These are phyloP conservation scores for Aspergillus campestris DNA, from an alignment of 495 filamentous ascomycete species.

Conservation along the genomic window DNA sequence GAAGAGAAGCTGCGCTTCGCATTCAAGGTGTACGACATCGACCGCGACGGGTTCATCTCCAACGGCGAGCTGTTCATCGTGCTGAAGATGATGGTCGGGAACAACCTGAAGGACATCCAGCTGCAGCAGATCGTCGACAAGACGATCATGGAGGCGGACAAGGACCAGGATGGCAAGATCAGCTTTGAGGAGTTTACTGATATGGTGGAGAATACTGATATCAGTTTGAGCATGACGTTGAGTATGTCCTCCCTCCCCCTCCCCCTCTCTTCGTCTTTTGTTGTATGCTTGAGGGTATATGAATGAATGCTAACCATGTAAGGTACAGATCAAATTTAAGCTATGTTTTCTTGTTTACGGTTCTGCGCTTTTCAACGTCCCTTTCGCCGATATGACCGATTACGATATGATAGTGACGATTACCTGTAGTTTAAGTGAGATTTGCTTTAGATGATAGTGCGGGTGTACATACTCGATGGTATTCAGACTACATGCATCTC, in stretches of 20 bases:
- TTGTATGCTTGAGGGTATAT: background rate
- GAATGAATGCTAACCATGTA: slow-evolving; percentile 13
- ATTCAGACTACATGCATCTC: too few relatives aligned
- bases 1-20: slow-evolving; percentile 96
- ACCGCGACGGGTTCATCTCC: slow-evolving; percentile 96
- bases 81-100: slow-evolving; percentile 99
- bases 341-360: background rate
- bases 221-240: slow-evolving; percentile 97
- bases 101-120: slow-evolving; percentile 98
- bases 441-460: background rate
- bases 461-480: background rate
- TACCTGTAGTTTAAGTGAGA: slow-evolving; percentile 8
- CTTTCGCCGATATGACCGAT: background rate
- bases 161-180: slow-evolving; percentile 94
- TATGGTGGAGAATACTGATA: slow-evolving; percentile 98
- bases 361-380: background rate
- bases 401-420: slow-evolving; percentile 12
- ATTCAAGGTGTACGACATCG: slow-evolving; percentile 99
- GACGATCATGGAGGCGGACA: slow-evolving; percentile 99
- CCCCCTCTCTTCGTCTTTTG: too few relatives aligned
- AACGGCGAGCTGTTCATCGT: slow-evolving; percentile 99
- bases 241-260: slow-evolving; percentile 46
- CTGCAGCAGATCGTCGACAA: slow-evolving; percentile 95
- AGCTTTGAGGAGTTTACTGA: slow-evolving; percentile 98
- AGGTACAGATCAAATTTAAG: slow-evolving; percentile 27